A percentile compares a stretch with the other conserved stretches of the same genome.
Conservation (phyloP, 2,329 filamentous ascomycete species). For the Fusarium sp. region DNA sequence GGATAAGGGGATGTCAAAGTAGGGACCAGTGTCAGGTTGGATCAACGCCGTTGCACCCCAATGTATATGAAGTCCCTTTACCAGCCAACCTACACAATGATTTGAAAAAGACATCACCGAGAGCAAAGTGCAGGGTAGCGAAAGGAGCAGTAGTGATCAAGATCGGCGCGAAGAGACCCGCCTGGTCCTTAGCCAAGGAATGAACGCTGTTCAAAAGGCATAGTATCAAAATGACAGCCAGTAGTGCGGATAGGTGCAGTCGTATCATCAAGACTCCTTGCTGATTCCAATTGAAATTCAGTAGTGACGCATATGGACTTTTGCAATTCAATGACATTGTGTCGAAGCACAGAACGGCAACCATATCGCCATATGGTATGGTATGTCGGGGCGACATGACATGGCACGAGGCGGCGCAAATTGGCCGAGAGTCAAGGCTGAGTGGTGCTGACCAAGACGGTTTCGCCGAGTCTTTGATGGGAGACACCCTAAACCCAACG, state of each 20-base stretch:
- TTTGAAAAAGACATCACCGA: constrained; percentile 2
- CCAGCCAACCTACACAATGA: background rate
- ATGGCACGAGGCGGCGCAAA: constrained; percentile 24
- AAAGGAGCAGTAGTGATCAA: constrained; percentile 4
- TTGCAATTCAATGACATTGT: constrained; percentile 20
- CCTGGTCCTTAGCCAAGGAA: constrained; percentile 29
- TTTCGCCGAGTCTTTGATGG: constrained; percentile 27
- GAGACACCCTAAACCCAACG: constrained; percentile 26
- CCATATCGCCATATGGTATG: constrained; percentile 26
- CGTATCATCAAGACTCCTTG: constrained; percentile 5
- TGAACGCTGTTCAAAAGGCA: constrained; percentile 12
- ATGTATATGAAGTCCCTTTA: background rate
- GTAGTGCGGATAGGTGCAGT: constrained; percentile 8
- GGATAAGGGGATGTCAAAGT: background rate
- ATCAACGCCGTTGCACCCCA: background rate
- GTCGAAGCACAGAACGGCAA: constrained; percentile 13
- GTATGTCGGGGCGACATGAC: constrained; percentile 16
- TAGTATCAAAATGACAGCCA: constrained; percentile 12
- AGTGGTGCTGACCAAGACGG: constrained; percentile 31
- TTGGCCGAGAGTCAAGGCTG: constrained; percentile 28
- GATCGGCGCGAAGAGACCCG: constrained; percentile 27
- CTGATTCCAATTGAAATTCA: constrained; percentile 37
- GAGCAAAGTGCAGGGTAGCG: constrained; percentile 28
- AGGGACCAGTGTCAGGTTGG: background rate
- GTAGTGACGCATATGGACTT: constrained; percentile 28